phyloP scores from a whole-genome alignment of 495 filamentous ascomycete species.

The Aspergillus panamensis region DNA sequence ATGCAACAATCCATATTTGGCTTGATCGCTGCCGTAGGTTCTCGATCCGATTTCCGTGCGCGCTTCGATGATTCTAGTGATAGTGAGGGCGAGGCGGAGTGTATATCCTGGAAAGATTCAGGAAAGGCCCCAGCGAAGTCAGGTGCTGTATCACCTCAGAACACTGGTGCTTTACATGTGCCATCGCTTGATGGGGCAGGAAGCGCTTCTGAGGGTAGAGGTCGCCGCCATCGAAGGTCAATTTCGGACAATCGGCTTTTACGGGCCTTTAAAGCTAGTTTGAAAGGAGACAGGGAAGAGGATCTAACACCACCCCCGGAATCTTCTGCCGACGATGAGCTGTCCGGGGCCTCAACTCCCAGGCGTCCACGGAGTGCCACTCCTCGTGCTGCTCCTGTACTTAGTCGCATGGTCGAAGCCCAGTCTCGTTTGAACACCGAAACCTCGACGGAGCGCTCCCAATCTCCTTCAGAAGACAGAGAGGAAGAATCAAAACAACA shows the following conservation, averaged over 20 bases:
- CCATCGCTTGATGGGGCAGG: slow-evolving; percentile 3
- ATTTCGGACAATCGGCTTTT: slow-evolving; percentile 61
- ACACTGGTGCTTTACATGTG: slow-evolving; percentile 4
- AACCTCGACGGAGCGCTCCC: slow-evolving; percentile 23
- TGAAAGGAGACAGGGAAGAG: slow-evolving; percentile 27
- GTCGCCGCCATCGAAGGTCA: slow-evolving; percentile 50
- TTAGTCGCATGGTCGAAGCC: slow-evolving; percentile 83
- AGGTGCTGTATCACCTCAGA: slow-evolving; percentile 10
- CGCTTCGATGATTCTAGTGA: slow-evolving; percentile 82
- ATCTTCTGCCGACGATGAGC: slow-evolving; percentile 19
- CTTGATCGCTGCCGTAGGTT: slow-evolving; percentile 87
- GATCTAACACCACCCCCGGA: slow-evolving; percentile 15
- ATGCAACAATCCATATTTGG: slow-evolving; percentile 97
- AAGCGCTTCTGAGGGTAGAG: slow-evolving; percentile 25
- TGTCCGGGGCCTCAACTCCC: slow-evolving; percentile 19
- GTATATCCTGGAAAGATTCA: slow-evolving; percentile 10
- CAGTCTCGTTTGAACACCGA: slow-evolving; percentile 56
- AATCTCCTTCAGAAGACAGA: slow-evolving; percentile 20
- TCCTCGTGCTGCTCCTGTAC: slow-evolving; percentile 61
- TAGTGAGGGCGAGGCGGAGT: slow-evolving; percentile 60
- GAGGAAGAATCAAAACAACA: slow-evolving; percentile 25
- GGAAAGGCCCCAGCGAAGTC: slow-evolving; percentile 17
- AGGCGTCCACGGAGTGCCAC: slow-evolving; percentile 40
- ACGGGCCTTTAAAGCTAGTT: slow-evolving; percentile 53
- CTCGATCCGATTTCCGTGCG: slow-evolving; percentile 71